phyloP scores from a whole-genome alignment of 2,329 filamentous ascomycete genomes.

The Ceratocystis harringtonii region DNA sequence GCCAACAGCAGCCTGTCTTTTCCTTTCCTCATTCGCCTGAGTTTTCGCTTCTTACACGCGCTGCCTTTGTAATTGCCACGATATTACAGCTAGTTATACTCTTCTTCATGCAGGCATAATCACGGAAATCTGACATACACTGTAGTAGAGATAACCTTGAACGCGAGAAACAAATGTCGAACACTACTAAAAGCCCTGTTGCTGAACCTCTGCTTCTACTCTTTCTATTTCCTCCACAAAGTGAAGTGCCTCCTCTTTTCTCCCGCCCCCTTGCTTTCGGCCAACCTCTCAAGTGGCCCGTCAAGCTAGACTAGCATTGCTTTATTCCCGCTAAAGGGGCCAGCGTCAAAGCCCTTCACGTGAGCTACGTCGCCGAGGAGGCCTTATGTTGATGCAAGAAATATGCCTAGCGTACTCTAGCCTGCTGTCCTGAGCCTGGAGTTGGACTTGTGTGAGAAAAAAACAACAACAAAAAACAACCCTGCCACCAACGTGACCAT shows the following conservation, averaged over 20 bases:
- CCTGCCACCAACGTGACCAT: neutral
- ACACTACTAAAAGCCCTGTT: no score
- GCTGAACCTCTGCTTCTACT: neutral
- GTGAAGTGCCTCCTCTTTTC: neutral
- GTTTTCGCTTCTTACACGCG: neutral
- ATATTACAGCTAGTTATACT: no score
- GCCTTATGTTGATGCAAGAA: neutral
- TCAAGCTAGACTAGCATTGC: neutral
- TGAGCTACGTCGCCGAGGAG: neutral
- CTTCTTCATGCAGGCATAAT: no score
- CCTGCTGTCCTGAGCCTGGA: no score
- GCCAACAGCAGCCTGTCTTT: neutral
- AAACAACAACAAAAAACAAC: neutral
- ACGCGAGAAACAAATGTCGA: no score
- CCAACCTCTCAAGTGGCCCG: neutral
- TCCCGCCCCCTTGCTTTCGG: neutral
- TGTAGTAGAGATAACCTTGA: no score
- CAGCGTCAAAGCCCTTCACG: neutral
- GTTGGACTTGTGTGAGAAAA: no score
- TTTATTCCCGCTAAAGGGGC: neutral
- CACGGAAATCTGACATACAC: no score
- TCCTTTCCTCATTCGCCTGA: neutral
- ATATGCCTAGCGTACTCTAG: no score
- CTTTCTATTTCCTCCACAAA: neutral
- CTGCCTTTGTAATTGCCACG: neutral